phyloP scores from a whole-genome alignment of 75 land plant genomes.

The Larix kaempferi region DNA sequence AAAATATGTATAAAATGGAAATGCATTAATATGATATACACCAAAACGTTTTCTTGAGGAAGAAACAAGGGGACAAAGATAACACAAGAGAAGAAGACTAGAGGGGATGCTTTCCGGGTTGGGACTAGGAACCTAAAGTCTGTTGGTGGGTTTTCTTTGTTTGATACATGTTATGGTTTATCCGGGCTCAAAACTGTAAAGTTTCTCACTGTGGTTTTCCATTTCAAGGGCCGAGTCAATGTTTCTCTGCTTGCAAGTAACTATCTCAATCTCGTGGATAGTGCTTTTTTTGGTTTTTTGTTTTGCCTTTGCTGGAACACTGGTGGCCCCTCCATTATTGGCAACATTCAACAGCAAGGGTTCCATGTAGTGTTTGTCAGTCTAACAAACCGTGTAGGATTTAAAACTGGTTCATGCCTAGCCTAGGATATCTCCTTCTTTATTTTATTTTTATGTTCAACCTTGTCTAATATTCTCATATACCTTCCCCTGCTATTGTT shows the following conservation, averaged over 20 bases:
- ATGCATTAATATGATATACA: too few species aligned
- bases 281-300: slow-evolving; percentile 60
- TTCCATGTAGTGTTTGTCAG: slow-evolving; percentile 22
- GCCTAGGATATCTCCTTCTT: too few species aligned
- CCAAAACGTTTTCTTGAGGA: too few species aligned
- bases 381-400: slow-evolving; percentile 14
- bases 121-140: slow-evolving; percentile 39
- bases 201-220: not conserved
- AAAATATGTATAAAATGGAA: too few species aligned
- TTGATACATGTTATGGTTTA: slow-evolving; percentile 41
- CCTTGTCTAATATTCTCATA: too few species aligned
- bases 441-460: too few species aligned
- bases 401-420: slow-evolving; percentile 15
- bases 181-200: not conserved
- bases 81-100: too few species aligned
- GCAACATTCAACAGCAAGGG: slow-evolving; percentile 93
- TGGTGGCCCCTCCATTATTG: slow-evolving; percentile 70
- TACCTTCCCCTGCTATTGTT: too few species aligned
- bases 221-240: not conserved
- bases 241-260: not conserved
- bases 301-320: slow-evolving; percentile 71
- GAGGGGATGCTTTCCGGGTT: slow-evolving; percentile 65
- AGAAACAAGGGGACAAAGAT: too few species aligned
- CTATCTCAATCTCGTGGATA: slow-evolving; percentile 1
- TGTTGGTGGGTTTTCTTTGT: slow-evolving; percentile 49